A percentile compares a stretch with the other conserved stretches of the same genome.
Evolutionary conservation across 1,284 basidiomycete genomes (phyloP).

Genomic region (Caloboletus inedulis): DNA sequence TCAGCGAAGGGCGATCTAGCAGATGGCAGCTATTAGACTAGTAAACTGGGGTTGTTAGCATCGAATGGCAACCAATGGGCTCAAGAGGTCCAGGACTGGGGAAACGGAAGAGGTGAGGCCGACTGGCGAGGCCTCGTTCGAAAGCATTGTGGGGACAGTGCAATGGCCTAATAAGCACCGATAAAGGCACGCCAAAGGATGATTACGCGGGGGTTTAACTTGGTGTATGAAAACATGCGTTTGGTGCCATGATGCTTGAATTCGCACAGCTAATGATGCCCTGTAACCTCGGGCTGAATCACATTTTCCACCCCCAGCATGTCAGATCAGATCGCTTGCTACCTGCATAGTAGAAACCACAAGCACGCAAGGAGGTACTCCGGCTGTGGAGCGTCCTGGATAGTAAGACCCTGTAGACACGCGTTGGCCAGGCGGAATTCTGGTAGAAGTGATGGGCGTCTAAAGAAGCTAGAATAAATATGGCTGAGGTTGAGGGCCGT

Average conservation of each 20-base stretch:
- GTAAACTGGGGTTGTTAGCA: neutral
- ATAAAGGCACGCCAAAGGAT: neutral
- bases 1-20: neutral
- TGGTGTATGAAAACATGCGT: slow-evolving; percentile 11
- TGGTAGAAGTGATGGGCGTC: slow-evolving; percentile 4
- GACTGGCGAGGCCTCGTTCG: neutral
- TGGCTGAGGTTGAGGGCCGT: slow-evolving; percentile 5
- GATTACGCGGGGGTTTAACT: slow-evolving; percentile 3
- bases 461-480: neutral
- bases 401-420: slow-evolving; percentile 17
- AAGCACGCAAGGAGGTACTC: neutral
- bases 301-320: neutral
- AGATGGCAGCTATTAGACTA: neutral
- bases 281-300: neutral
- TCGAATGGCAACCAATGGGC: neutral
- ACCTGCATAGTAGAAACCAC: neutral
- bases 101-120: neutral
- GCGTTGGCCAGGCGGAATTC: slow-evolving; percentile 5
- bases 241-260: slow-evolving; percentile 3
- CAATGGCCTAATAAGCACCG: slow-evolving; percentile 5
- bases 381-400: neutral
- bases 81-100: neutral
- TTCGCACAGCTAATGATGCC: neutral
- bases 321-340: slow-evolving; percentile 10
- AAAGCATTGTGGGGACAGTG: neutral